Evolutionary conservation across 495 filamentous ascomycete species (phyloP), one percentile per base, ranked within the genome.

Genomic region (Annulohypoxylon maeteangense): DNA sequence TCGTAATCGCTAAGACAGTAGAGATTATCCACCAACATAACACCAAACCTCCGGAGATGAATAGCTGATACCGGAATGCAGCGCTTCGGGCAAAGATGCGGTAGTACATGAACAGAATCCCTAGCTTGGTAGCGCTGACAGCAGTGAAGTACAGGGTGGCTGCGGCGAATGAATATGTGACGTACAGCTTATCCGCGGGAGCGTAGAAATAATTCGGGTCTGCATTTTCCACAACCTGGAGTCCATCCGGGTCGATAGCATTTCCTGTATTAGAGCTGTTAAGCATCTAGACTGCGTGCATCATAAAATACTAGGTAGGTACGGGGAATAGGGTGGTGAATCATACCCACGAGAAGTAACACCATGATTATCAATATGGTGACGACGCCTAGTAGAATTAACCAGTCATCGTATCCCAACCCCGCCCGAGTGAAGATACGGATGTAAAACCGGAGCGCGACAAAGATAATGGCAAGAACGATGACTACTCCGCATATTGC

Each of bases 181-280:
- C 64, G 68, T 87, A 86, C 29, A 88, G 45, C 22, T 84, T 83
- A 34, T 87, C 87, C 53, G 86, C 82, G 0, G 78, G 57, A 1
- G 83, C 85, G 50, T 88, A 88, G 11, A 51, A 44, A 18, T 75
- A 75, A 14, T 54, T 16, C 0, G 63, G 72, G 29, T 75, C 67
- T 0, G 55, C 62, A 50, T 70, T 70, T 7, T 74, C 74, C 0
- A 61, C 62, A 7, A 70, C 55, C 31, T 51, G 40, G 3, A 64
- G 44, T 22, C 68, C 68, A 11, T 64, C 53, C 7, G 68, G 71
- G 38, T 67, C 40, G 10, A 57, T 54, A 5, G 18, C 27, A 42
- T 73, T 77, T 45, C 71, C 71, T 38, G 27, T 48, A n/a, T n/a
- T n/a, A 16, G 71, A 36, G 0, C 74, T 10, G 7, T 34, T 54